These are phyloP conservation scores for Epichloe coenophiala DNA, from an alignment of 2,329 filamentous ascomycete species.

Conservation along the genomic window DNA sequence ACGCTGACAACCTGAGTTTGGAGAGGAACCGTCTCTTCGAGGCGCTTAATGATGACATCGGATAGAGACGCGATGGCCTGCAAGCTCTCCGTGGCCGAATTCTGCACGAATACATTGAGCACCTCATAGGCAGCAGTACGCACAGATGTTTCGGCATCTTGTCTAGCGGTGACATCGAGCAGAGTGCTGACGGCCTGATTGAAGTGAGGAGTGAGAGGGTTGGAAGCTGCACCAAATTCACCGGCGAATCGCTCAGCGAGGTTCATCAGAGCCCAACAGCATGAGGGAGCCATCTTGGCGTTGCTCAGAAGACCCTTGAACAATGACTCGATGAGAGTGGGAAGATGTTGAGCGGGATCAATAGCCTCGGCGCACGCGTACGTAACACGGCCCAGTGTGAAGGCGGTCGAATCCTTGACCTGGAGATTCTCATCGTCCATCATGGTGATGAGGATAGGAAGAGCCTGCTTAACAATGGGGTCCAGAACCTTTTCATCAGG, in stretches of 20 bases:
- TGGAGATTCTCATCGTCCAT: constrained; percentile 86
- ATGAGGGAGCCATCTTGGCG: constrained; percentile 93
- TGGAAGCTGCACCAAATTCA: constrained; percentile 62
- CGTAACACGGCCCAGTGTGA: constrained; percentile 89
- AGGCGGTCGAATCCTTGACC: constrained; percentile 91
- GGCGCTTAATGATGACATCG: constrained; percentile 76
- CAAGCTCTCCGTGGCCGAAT: constrained; percentile 77
- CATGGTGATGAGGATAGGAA: constrained; percentile 77
- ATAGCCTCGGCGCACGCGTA: constrained; percentile 87
- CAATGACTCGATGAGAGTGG: constrained; percentile 72
- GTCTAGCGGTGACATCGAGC: constrained; percentile 69
- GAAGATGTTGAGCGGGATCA: constrained; percentile 70
- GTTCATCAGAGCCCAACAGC: constrained; percentile 99
- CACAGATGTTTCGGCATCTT: constrained; percentile 73
- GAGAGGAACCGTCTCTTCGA: constrained; percentile 81
- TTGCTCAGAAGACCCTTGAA: constrained; percentile 84
- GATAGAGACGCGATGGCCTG: constrained; percentile 68
- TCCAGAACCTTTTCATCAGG: constrained; percentile 86
- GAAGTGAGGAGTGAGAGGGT: constrained; percentile 84
- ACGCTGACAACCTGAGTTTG: constrained; percentile 91
- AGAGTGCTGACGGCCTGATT: constrained; percentile 80
- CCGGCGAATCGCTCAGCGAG: constrained; percentile 89
- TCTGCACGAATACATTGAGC: constrained; percentile 85
- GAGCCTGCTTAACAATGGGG: constrained; percentile 88
- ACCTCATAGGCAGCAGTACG: constrained; percentile 96